phyloP scores from a whole-genome alignment of 441 rosid species.

The Raphanus hybrid region DNA sequence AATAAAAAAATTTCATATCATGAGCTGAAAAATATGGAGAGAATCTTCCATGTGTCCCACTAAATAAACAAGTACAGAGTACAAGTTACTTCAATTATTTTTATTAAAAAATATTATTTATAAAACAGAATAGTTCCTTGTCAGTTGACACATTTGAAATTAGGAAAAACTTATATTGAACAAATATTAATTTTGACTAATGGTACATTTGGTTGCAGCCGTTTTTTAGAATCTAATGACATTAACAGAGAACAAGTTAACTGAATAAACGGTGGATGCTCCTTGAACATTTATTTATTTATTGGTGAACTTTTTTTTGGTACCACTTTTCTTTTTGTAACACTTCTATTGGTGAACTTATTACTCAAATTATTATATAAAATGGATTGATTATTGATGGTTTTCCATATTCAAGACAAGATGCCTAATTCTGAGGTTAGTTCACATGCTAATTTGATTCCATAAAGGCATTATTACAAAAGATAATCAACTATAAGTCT shows the following conservation, averaged over 20 bases:
- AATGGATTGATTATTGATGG: slow-evolving; percentile 16
- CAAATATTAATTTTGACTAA: neutral
- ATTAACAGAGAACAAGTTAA: slow-evolving; percentile 31
- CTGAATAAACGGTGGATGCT: slow-evolving; percentile 43
- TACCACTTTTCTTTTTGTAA: no score
- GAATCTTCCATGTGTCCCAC: slow-evolving; percentile 41
- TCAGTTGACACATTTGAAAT: slow-evolving; percentile 17
- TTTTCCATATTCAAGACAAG: slow-evolving; percentile 40
- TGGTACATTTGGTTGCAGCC: slow-evolving; percentile 29
- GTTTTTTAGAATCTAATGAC: slow-evolving; percentile 20
- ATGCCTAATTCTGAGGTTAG: slow-evolving; percentile 32
- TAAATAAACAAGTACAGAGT: slow-evolving; percentile 8
- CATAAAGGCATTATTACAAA: slow-evolving; percentile 22
- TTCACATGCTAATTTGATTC: slow-evolving; percentile 40
- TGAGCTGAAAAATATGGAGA: slow-evolving; percentile 16
- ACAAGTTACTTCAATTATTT: slow-evolving; percentile 14
- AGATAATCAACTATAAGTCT: neutral
- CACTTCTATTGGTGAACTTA: slow-evolving; percentile 3
- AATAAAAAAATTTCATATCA: neutral
- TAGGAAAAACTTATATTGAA: neutral
- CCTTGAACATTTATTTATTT: neutral
- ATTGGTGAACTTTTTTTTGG: neutral
- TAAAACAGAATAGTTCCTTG: neutral
- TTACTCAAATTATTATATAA: slow-evolving; percentile 5
- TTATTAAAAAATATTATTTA: neutral